Evolutionary conservation across 2,329 filamentous ascomycete species (phyloP).

Genomic region (Trichoderma semiorbis): DNA sequence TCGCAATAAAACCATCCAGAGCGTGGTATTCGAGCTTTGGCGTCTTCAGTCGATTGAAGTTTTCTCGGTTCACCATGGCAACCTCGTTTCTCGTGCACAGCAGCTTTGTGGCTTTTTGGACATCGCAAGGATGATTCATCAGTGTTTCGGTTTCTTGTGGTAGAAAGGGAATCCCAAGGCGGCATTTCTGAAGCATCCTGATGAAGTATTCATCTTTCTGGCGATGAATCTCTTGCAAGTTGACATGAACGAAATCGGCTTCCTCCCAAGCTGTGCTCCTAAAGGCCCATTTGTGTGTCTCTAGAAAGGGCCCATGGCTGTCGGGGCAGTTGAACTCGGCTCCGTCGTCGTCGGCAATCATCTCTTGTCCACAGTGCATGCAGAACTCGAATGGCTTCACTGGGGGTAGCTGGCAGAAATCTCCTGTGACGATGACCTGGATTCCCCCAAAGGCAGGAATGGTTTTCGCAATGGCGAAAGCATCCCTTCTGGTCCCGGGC

Average conservation of each 20-base stretch:
- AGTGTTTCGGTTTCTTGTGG: neutral
- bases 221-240: slow-evolving; percentile 55
- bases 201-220: slow-evolving; percentile 44
- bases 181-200: slow-evolving; percentile 16
- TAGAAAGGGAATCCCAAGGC: neutral
- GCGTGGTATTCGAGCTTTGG: neutral
- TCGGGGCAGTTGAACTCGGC: slow-evolving; percentile 5
- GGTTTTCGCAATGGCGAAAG: slow-evolving; percentile 25
- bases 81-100: slow-evolving; percentile 12
- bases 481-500: slow-evolving; percentile 26
- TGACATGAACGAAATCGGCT: slow-evolving; percentile 51
- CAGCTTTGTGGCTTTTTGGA: slow-evolving; percentile 11
- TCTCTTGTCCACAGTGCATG: slow-evolving; percentile 20
- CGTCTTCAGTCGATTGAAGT: neutral
- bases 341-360: slow-evolving; percentile 21
- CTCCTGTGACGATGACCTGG: slow-evolving; percentile 34
- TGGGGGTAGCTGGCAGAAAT: slow-evolving; percentile 59
- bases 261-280: slow-evolving; percentile 52
- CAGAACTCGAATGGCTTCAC: slow-evolving; percentile 50
- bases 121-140: slow-evolving; percentile 9
- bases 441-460: slow-evolving; percentile 25
- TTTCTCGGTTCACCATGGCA: neutral
- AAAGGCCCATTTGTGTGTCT: slow-evolving; percentile 62
- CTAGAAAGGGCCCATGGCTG: slow-evolving; percentile 21
- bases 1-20: slow-evolving; percentile 3